Conservation (phyloP, 352 stramenopile genomes). For the Pseudoperonospora humuli region DNA sequence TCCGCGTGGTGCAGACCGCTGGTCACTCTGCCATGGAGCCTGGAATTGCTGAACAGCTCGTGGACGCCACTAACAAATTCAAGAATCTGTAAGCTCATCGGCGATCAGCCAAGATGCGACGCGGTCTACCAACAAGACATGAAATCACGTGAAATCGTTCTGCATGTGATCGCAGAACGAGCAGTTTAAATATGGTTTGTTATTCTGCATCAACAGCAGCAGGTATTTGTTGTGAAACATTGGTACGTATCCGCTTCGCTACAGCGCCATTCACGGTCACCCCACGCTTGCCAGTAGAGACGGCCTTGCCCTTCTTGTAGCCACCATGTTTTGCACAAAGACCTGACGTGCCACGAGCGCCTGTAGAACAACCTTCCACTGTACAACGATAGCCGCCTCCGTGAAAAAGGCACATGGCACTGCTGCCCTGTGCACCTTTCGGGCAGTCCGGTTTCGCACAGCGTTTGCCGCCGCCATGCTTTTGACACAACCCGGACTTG, state of each 20-base stretch:
- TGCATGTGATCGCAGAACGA: not conserved
- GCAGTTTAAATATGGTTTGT: conserved; percentile 27
- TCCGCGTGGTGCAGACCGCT: conserved; percentile 64
- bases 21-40: conserved; percentile 73
- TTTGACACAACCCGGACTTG: conserved; percentile 77
- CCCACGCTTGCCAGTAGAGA: conserved; percentile 10
- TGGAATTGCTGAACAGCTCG: conserved; percentile 62
- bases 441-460: conserved; percentile 50
- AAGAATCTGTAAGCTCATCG: conserved; percentile 25
- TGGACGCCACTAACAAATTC: conserved; percentile 69
- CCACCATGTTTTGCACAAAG: conserved; percentile 77
- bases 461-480: conserved; percentile 79
- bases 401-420: conserved; percentile 71
- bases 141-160: no score
- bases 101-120: not conserved
- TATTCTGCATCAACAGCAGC: conserved; percentile 16
- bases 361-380: conserved; percentile 60
- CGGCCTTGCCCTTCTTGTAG: conserved; percentile 51
- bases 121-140: not conserved
- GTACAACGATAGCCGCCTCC: conserved; percentile 81
- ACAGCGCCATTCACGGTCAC: conserved; percentile 1
- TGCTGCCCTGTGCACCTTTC: conserved; percentile 80
- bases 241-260: conserved; percentile 14
- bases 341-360: conserved; percentile 61
- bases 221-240: conserved; percentile 3